Conservation (phyloP, 768 basidiomycete genomes). For the Dacryopinax spathularia region DNA sequence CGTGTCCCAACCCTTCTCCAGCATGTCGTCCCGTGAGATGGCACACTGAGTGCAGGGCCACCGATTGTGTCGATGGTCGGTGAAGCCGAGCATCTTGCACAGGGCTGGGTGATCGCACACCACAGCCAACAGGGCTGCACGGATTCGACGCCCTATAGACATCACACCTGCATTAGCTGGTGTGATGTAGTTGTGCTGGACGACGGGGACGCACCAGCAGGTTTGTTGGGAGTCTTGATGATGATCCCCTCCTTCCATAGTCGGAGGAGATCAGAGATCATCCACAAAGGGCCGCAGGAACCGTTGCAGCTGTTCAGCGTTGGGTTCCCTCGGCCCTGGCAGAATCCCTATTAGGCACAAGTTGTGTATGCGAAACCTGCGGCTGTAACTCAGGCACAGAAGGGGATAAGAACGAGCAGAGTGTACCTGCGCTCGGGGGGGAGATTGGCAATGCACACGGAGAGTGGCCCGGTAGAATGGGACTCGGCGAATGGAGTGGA, state of each 20-base stretch:
- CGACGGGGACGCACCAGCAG: conserved; percentile 9
- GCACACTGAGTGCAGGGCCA: conserved; percentile 20
- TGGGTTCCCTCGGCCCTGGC: conserved; percentile 22
- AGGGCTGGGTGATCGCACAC: conserved; percentile 23
- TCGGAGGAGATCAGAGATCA: conserved; percentile 21
- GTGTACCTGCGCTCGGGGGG: neutral
- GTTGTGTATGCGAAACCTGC: conserved; percentile 7
- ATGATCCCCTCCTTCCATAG: conserved; percentile 20
- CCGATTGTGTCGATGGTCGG: conserved; percentile 18
- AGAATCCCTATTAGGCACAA: conserved; percentile 15
- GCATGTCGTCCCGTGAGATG: conserved; percentile 11
- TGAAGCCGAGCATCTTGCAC: conserved; percentile 19
- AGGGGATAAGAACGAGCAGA: neutral
- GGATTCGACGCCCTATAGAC: conserved; percentile 11
- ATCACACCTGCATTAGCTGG: neutral
- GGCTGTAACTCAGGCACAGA: neutral
- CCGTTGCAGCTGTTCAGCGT: conserved; percentile 18
- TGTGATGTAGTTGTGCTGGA: neutral
- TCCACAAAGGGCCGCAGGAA: conserved; percentile 19
- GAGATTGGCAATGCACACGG: conserved; percentile 6
- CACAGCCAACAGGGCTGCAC: conserved; percentile 18
- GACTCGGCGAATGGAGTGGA: neutral
- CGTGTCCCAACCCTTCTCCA: neutral
- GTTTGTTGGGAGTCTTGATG: conserved; percentile 9
- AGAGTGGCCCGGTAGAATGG: neutral